These are phyloP conservation scores for Colletotrichum sp. DNA, from an alignment of 2,329 filamentous ascomycete genomes.

Conservation along the genomic window DNA sequence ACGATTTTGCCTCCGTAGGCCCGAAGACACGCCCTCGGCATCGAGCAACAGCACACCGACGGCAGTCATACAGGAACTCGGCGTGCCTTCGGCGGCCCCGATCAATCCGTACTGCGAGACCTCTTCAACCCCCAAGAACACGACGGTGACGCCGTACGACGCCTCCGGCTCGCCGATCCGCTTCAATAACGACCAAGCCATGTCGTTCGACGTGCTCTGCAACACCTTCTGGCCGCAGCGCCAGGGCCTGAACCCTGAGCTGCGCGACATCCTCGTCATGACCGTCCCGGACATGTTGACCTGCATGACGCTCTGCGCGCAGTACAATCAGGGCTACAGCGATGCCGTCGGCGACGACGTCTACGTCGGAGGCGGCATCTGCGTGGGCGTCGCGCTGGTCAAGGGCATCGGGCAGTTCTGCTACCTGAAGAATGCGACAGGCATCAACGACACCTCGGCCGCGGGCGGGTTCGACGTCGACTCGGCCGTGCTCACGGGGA, in stretches of 20 bases:
- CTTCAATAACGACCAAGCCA: slow-evolving; percentile 23
- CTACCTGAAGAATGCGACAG: slow-evolving; percentile 19
- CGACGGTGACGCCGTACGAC: slow-evolving; percentile 18
- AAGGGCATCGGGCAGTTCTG: slow-evolving; percentile 20
- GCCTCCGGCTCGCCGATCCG: slow-evolving; percentile 18
- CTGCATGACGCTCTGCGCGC: slow-evolving; percentile 21
- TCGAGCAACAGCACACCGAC: background rate
- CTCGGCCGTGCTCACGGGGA: slow-evolving; percentile 9
- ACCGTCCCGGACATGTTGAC: slow-evolving; percentile 20
- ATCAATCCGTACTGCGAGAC: slow-evolving; percentile 18
- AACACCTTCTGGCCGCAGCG: slow-evolving; percentile 20
- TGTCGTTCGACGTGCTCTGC: slow-evolving; percentile 20
- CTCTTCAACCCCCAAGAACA: background rate
- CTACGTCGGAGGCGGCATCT: slow-evolving; percentile 16
- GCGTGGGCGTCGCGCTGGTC: slow-evolving; percentile 17
- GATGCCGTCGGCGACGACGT: slow-evolving; percentile 21
- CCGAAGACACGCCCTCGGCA: background rate
- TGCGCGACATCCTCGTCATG: slow-evolving; percentile 19
- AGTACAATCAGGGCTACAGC: slow-evolving; percentile 23
- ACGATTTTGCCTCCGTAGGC: background rate
- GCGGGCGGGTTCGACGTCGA: slow-evolving; percentile 17
- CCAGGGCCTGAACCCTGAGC: slow-evolving; percentile 13
- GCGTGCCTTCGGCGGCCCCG: slow-evolving; percentile 19
- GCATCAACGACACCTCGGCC: slow-evolving; percentile 10
- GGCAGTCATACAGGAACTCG: slow-evolving; percentile 4